Evolutionary conservation across 345 rosid genomes (phyloP), one percentile per base, ranked within the genome.

Genomic region (Excoecaria agallocha): DNA sequence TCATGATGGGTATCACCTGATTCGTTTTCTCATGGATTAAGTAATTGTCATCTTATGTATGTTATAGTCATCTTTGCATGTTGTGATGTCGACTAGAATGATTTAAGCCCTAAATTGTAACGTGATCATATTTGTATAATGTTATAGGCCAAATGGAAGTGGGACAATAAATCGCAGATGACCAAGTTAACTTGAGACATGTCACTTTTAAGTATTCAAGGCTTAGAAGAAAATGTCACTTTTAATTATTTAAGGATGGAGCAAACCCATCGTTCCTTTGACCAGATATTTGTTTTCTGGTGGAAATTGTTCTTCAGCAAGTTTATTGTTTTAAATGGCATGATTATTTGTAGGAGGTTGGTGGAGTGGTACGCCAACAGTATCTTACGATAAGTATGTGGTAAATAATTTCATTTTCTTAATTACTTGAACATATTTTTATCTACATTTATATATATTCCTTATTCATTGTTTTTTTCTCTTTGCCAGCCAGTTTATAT

Each of bases 281-380:
- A 13, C 38, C n/a, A 45, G 54, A 5, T 3, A 24, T 22, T 68
- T 49, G 43, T 68, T 73, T 24, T 45, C 43, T 45, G 25, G 5
- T 55, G n/a, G 59, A 55, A 55, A 19, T 55, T 55, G 65, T 37
- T 48, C 50, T 70, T 69, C 11, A 15, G 7, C 38, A 22, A 50
- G 64, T 22, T 69, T 43, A 55, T 19, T 55, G 13, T 66, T 15
- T 68, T 25, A 19, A 30, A 12, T 52, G 77, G 25, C 59, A 82
- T 80, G 39, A 73, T 57, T 39, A 76, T 80, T 67, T 82, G 69
- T 80, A 92, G 98, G 98, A 77, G 95, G 97, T 63, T 94, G 98
- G 98, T 90, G 98, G 97, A 94, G 98, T 70, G 98, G 98, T 43
- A 85, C 74, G 52, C 94, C 97, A 63, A 86, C 86, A 9, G 72